Base-by-base conservation (phyloP, 2,329 filamentous ascomycete species). In the Sarocladiaceae sp. region DNA sequence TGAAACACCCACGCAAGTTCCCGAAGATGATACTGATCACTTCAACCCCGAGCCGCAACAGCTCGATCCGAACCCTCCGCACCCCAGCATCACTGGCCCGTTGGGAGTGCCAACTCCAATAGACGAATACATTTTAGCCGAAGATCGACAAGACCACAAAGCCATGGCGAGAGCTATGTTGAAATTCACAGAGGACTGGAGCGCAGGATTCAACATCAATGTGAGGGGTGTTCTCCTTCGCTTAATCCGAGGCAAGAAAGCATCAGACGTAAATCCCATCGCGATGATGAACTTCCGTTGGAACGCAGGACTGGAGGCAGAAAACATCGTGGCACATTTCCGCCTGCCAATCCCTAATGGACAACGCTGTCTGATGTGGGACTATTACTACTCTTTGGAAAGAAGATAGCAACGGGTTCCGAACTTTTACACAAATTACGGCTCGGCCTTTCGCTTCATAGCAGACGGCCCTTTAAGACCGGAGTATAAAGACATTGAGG, bases 311-410 rank as follows among this genome's bases (percentile, higher is more conserved):
- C 46, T 11, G 28, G 18, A 22, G 13, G 46, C 46, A 33, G 46
- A 49, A 12, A 49, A 35, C 17, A 26, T 49, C 13, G 26, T 49
- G 17, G 28, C 46, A 33, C 23, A 20, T 36, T 49, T 49, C 20
- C 8, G 20, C 17, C 46, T 49, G 26, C 46, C 46, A 35, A 20
- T 36, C 35, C 46, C 46, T 35, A 29, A 36, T 35, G 28, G n/a
- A 18, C 46, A 49, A 49, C 35, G 18, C 46, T 49, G 46, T 35
- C 46, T 49, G 6, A 49, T 35, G 46, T 49, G 46, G 46, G 46
- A 49, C 29, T 3, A 35, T 5, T 35, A 5, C 20, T 18, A 49
- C 29, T 33, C 26, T 20, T n/a, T 23, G 11, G 18, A 33, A 35
- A 29, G 35, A 49, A 11, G 46, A 25, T 4, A 46, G 22, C 29